Evolutionary conservation across 768 basidiomycete species (phyloP), one percentile per base, ranked within the genome.

Genomic region (Suillus lakei): DNA sequence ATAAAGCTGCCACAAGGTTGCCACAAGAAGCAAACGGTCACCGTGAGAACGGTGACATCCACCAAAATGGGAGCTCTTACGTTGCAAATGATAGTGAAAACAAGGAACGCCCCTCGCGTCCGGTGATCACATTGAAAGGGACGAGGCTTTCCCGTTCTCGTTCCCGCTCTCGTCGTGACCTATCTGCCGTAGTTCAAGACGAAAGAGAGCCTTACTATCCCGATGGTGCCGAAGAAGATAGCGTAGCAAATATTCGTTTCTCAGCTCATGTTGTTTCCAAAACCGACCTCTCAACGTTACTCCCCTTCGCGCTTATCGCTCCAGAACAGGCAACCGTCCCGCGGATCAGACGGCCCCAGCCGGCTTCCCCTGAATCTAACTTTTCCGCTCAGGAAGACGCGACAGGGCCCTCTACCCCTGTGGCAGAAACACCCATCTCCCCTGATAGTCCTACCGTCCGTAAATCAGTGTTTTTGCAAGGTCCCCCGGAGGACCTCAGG

Each of bases 241-340:
- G 89, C 68, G 79, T 93, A 28, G 90, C 92, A 23, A 91, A 88
- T 70, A 83, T 91, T 60, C 88, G 91, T 44, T 92, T 93, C 78
- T 92, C 91, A 12, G 92, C 91, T 9, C 83, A 86, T 62, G 79
- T 85, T 60, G 82, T 93, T 28, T 83, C 89, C 18, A 89, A 86
- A 72, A 80, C 80, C 12, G 86, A 89, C 71, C 78, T 93, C 58
- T 80, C 76, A 32, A 76, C 79, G 15, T 76, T 90, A 26, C 82
- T 95, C 67, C 93, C 93, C 6, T 95, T 95, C 72, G 92, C 92
- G 9, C 78, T 95, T 55, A 90, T 95, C 72, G 83, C 90, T 26
- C 93, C 93, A 3, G 90, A 95, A 77, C 73, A 79, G 41, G 79
- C 76, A 54, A 79, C 80, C 62, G 76, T 77, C 58, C 82, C 84